Percentiles rank a stretch among this genome's conserved stretches.
phyloP scores from a whole-genome alignment of 139 green algal genomes.

The Raphidocelis subcapitata region DNA sequence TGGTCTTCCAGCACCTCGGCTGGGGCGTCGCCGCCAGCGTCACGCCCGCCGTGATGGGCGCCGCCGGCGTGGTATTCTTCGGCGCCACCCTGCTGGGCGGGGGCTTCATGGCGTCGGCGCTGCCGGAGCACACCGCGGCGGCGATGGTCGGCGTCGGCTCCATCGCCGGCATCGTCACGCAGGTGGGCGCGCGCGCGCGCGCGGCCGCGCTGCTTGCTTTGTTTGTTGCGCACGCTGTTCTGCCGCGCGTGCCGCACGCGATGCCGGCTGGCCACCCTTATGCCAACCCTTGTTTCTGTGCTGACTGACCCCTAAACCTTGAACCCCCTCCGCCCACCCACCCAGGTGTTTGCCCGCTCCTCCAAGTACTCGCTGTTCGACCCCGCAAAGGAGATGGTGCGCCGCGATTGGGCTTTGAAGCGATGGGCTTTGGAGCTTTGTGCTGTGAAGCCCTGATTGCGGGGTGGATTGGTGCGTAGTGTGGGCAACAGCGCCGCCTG shows the following conservation, averaged over 20 bases:
- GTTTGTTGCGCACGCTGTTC: background rate
- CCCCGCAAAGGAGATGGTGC: slow-evolving; percentile 84
- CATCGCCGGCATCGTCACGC: slow-evolving; percentile 64
- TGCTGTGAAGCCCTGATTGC: no score
- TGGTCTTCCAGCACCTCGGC: slow-evolving; percentile 76
- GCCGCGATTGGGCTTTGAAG: background rate
- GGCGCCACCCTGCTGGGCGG: slow-evolving; percentile 25
- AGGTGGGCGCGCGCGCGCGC: slow-evolving; percentile 34
- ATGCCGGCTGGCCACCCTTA: background rate
- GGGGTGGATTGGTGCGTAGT: no score
- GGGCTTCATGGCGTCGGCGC: background rate
- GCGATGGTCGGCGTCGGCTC: slow-evolving; percentile 54
- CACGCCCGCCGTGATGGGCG: slow-evolving; percentile 67
- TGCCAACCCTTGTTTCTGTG: no score
- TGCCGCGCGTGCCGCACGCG: background rate
- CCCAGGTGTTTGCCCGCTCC: slow-evolving; percentile 62
- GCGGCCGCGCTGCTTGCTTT: background rate
- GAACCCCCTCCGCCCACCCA: no score
- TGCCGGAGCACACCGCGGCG: slow-evolving; percentile 34
- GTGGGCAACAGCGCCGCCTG: no score
- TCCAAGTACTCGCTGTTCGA: slow-evolving; percentile 84
- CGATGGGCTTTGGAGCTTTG: background rate
- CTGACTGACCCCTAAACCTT: no score
- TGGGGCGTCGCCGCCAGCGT: slow-evolving; percentile 64
- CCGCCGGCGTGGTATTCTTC: slow-evolving; percentile 68